Evolutionary conservation across 2,329 filamentous ascomycete genomes (phyloP), one percentile per base, ranked within the genome.

Genomic region (Cordyceps fumosorosea): DNA sequence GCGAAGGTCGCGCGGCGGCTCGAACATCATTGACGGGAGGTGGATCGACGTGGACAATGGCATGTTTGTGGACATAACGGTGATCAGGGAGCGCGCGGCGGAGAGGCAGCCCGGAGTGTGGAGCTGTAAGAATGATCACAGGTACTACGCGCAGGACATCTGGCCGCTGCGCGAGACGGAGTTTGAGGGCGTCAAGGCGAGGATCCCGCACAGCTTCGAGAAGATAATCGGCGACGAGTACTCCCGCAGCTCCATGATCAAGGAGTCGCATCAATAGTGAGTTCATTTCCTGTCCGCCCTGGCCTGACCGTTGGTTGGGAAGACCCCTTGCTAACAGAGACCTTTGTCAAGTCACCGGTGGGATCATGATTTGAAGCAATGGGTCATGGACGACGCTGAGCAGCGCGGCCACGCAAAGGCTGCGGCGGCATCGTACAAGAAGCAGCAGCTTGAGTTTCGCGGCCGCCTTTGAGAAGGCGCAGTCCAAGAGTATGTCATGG

Each of bases 31-130:
- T 68, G 91, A 95, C 74, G 90, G 87, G 26, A 82, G 91, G 52
- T 96, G 89, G 89, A 90, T 95, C 70, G 90, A 95, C 73, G 81
- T 81, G 63, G 74, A 77, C 61, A 95, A 87, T 68, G 90, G 90
- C 54, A 81, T 93, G 69, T 96, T 89, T 73, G 86, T 95, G 72
- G 90, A 95, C 73, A 91, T 96, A 69, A 95, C 91, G 0, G 90
- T 84, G 14, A 76, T 95, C 42, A 84, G 84, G 56, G 88, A 91
- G 76, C 83, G 87, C 22, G 80, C 90, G 37, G 76, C 78, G 18
- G 73, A 73, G 2, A 68, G 76, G 22, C 16, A 3, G n/a, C 89
- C 89, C 0, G 88, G 89, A 7, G 73, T 89, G 34, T 90, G 88
- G 84, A 86, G 84, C 69, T 93, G 90, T 77, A 93, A 93, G 78